Evolutionary conservation across 2,329 filamentous ascomycete species (phyloP).

Genomic region (Teratosphaeria nubilosa): DNA sequence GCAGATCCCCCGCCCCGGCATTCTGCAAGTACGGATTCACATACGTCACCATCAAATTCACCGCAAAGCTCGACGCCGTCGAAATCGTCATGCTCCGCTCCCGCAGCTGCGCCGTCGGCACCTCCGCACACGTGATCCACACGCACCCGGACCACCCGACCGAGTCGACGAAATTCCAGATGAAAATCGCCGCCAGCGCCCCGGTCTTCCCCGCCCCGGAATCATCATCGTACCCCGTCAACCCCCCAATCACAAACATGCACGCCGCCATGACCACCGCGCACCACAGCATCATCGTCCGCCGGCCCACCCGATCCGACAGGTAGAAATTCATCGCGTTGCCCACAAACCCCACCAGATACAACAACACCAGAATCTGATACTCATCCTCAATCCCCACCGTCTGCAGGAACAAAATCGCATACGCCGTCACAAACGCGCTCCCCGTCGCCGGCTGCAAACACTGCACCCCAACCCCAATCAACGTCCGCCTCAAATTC

Average conservation of each 20-base stretch:
- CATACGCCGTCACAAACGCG: constrained; percentile 1
- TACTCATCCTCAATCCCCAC: not conserved
- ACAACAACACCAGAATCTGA: not conserved
- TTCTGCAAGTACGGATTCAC: not conserved
- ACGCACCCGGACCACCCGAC: not conserved
- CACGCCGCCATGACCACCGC: not conserved
- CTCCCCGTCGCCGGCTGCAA: constrained; percentile 2
- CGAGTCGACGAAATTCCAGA: not conserved
- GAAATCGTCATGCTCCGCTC: not conserved
- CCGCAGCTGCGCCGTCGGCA: not conserved
- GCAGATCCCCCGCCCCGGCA: not conserved
- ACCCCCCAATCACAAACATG: not conserved
- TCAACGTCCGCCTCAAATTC: not conserved
- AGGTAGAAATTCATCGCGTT: not conserved
- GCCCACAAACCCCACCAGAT: not conserved
- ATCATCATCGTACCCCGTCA: not conserved
- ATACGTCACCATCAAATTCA: not conserved
- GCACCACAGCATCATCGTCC: not conserved
- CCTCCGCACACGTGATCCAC: not conserved
- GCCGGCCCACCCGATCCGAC: not conserved
- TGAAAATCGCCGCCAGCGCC: not conserved
- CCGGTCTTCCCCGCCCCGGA: not conserved
- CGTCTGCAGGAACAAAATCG: not conserved
- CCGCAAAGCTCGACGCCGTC: not conserved
- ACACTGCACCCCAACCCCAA: not conserved